A percentile compares a stretch with the other conserved stretches of the same genome.
Evolutionary conservation across 768 basidiomycete genomes (phyloP).

Genomic region (Tulasnella sp.): DNA sequence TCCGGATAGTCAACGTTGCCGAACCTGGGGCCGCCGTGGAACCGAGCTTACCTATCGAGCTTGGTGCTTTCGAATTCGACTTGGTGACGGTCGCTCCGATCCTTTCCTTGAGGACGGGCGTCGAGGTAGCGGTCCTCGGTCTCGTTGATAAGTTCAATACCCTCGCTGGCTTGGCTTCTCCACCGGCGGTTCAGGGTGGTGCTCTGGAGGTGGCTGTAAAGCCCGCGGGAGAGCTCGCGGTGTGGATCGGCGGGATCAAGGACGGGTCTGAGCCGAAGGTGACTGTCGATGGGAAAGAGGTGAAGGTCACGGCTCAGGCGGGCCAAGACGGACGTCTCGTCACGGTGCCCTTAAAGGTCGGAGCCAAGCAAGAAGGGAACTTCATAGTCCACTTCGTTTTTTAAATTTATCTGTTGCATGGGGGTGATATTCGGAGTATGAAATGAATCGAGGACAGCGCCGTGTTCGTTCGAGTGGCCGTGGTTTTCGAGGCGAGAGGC

Average conservation of each 20-base stretch:
- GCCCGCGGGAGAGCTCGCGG: neutral
- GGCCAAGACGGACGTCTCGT: neutral
- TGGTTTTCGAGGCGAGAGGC: too few relatives aligned
- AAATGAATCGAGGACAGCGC: too few relatives aligned
- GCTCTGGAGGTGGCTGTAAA: neutral
- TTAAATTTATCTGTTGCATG: too few relatives aligned
- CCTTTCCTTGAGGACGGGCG: neutral
- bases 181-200: neutral
- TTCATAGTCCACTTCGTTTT: neutral
- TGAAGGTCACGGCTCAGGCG: neutral
- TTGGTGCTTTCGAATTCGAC: constrained; percentile 15
- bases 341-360: neutral
- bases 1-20: neutral
- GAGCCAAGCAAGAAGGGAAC: neutral
- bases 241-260: neutral
- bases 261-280: neutral
- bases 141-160: constrained; percentile 15
- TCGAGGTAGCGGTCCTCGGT: constrained; percentile 5
- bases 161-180: constrained; percentile 4
- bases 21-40: neutral
- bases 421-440: too few relatives aligned
- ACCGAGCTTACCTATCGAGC: neutral
- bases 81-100: constrained; percentile 14
- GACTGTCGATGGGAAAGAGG: neutral
- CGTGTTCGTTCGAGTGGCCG: too few relatives aligned